Evolutionary conservation across 805 yeast genomes (phyloP), one percentile per base, ranked within the genome.

Genomic region (Kuraishia piskuri): DNA sequence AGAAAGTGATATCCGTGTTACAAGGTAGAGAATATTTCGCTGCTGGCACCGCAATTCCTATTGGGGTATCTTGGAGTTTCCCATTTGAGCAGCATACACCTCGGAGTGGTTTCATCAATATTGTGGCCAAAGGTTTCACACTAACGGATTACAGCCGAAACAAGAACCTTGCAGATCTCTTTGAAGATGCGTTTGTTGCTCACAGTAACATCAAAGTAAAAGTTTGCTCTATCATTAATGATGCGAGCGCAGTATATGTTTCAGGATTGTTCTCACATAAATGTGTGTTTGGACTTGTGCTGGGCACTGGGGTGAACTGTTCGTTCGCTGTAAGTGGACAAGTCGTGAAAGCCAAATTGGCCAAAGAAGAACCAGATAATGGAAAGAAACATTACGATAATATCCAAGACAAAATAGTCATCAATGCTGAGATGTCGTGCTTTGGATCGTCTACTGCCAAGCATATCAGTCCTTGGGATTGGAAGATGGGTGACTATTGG

Each of bases 291-390:
- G 86, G 87, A 0, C 58, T 85, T 58, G 86, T 85, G 2, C 64
- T 84, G 51, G 90, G 91, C 0, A 85, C 91, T 2, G 91, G 91
- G 1, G 65, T 80, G 52, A 85, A 85, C 59, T 64, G 80, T 37
- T 80, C 82, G 66, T 70, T 80, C 68, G 59, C 69, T 20, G 24
- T 63, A 7, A 56, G 63, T 9, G 50, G 56, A 1, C 22, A 12
- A 7, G 14, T 22, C 25, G 20, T 52, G 17, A 20, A 23, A 17
- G 20, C 8, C 20, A 22, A 37, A 10, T 45, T 59, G 8, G 55
- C 67, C 40, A 64, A 61, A n/a, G 51, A 26, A 12, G 10, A 25
- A 6, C 25, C 40, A 12, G 37, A 31, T 31, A 3, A 4, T 31
- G 14, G 40, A 31, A 31, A 12, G 7, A 4, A 31, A 10, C 8